Conservation (phyloP, 345 rosid genomes). For the Balakata baccata region DNA sequence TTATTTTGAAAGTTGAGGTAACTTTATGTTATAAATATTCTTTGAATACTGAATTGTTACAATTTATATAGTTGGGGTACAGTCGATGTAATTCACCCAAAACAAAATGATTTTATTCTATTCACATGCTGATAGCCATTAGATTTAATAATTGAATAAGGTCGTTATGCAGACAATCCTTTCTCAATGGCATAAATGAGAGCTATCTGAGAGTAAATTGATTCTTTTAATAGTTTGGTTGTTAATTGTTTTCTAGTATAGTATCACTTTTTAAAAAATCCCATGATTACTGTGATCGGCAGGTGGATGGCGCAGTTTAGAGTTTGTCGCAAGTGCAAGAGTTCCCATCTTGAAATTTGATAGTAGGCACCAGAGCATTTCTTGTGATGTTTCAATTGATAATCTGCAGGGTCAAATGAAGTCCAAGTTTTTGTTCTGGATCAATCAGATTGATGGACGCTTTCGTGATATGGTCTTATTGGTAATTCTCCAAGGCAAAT, state of each 20-base stretch:
- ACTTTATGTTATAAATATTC: too few relatives aligned
- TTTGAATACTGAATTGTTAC: too few relatives aligned
- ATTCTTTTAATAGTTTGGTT: neutral
- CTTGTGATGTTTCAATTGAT: constrained; percentile 84
- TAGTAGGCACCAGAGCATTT: constrained; percentile 44
- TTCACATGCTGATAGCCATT: neutral
- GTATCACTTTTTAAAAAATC: neutral
- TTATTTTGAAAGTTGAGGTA: too few relatives aligned
- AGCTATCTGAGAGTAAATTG: neutral
- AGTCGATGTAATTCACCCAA: too few relatives aligned
- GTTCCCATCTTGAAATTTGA: constrained; percentile 81
- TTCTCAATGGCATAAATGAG: neutral
- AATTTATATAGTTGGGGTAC: too few relatives aligned
- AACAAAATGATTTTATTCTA: neutral
- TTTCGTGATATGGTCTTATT: constrained; percentile 76
- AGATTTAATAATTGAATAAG: neutral
- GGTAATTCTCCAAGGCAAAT: constrained; percentile 38
- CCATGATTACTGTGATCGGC: constrained; percentile 18
- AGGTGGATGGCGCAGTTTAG: constrained; percentile 57
- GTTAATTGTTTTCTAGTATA: neutral
- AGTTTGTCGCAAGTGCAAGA: constrained; percentile 58
- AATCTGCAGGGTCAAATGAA: constrained; percentile 71
- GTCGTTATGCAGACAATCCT: neutral
- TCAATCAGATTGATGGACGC: constrained; percentile 73
- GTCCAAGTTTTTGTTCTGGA: constrained; percentile 77